Evolutionary conservation across 306 rosid species (phyloP).

Genomic region (Canavalia gladiata): DNA sequence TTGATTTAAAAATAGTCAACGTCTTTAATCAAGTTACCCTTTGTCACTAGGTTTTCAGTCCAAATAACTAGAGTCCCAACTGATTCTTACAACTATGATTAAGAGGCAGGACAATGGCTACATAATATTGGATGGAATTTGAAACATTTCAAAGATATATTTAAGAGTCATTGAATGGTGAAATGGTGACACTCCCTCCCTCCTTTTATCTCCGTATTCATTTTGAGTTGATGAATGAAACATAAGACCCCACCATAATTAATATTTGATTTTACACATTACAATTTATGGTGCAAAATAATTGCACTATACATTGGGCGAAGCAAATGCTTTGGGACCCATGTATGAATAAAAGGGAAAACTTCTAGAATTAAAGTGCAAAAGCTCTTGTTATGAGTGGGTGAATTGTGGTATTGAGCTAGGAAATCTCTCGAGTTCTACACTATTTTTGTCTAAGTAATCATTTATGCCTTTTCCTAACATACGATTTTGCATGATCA

Average conservation of each 20-base stretch:
- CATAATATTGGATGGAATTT: background rate
- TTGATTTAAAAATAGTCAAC: background rate
- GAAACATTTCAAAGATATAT: conserved; percentile 39
- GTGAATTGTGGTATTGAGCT: background rate
- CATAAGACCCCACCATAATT: conserved; percentile 47
- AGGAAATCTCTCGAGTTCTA: conserved; percentile 31
- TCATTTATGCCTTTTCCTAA: conserved; percentile 8
- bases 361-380: conserved; percentile 3
- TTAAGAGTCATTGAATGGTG: conserved; percentile 43
- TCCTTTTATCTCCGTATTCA: background rate
- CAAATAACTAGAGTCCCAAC: background rate
- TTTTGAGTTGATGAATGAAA: background rate
- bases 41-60: background rate
- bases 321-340: conserved; percentile 37
- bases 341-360: background rate
- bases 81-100: background rate
- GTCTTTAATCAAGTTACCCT: background rate
- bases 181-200: background rate
- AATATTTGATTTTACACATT: conserved; percentile 27
- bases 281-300: background rate
- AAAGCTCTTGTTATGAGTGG: background rate
- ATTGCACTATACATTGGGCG: background rate
- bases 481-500: background rate
- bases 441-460: conserved; percentile 13
- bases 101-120: background rate